Conservation (phyloP, 2,329 filamentous ascomycete species). For the Phaeophleospora eucalypticola region DNA sequence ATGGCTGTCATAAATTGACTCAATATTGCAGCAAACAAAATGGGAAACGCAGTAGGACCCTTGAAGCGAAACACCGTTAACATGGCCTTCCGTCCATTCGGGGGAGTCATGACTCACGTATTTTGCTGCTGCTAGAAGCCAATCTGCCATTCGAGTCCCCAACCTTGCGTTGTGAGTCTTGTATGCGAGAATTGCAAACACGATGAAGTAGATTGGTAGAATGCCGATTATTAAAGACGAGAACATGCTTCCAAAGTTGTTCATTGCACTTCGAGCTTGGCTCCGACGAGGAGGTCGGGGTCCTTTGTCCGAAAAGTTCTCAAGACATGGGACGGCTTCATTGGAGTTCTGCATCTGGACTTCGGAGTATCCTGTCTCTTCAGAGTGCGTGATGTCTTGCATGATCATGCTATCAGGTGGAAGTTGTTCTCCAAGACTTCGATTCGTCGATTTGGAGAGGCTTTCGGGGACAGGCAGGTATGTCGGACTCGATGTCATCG, state of each 20-base stretch:
- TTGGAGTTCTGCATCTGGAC: too few relatives aligned
- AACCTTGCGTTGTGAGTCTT: not conserved
- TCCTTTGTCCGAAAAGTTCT: too few relatives aligned
- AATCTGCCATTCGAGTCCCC: not conserved
- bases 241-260: not conserved
- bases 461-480: too few relatives aligned
- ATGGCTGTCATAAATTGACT: not conserved
- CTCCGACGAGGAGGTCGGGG: not conserved
- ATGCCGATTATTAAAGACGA: not conserved
- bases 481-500: too few relatives aligned
- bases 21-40: not conserved
- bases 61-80: not conserved
- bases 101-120: not conserved
- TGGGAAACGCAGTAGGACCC: not conserved
- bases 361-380: too few relatives aligned
- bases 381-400: too few relatives aligned
- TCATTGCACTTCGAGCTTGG: not conserved
- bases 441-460: too few relatives aligned
- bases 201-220: not conserved
- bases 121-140: not conserved
- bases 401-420: too few relatives aligned
- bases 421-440: too few relatives aligned
- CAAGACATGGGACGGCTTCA: too few relatives aligned
- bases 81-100: not conserved
- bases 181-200: not conserved